Evolutionary conservation across 1,284 basidiomycete species (phyloP).

Genomic region (Marasmius fiardii): DNA sequence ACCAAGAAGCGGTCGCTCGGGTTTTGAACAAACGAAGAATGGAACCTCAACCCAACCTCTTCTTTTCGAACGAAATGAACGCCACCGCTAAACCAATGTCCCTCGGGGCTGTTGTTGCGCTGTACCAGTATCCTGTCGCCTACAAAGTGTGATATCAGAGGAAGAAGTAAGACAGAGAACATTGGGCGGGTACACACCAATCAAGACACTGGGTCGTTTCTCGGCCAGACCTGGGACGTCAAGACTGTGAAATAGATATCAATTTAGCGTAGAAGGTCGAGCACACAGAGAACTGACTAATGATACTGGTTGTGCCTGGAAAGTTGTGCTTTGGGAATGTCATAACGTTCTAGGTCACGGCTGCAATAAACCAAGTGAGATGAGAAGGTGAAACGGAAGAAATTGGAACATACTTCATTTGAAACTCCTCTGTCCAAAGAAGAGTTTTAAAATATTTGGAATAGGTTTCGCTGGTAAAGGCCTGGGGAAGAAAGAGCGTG

Average conservation of each 20-base stretch:
- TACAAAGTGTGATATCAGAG: conserved; percentile 18
- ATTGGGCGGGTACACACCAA: conserved; percentile 36
- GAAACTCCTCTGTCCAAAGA: conserved; percentile 57
- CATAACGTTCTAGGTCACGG: conserved; percentile 54
- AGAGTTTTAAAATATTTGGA: conserved; percentile 45
- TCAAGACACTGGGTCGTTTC: conserved; percentile 59
- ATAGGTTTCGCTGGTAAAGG: conserved; percentile 39
- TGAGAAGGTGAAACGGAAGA: conserved; percentile 1
- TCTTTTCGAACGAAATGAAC: conserved; percentile 50
- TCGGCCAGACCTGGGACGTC: conserved; percentile 60
- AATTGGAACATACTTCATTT: conserved; percentile 43
- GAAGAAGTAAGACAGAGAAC: neutral
- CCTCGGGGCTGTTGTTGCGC: conserved; percentile 27
- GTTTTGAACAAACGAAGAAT: conserved; percentile 38
- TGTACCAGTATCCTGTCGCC: conserved; percentile 56
- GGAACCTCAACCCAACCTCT: conserved; percentile 53
- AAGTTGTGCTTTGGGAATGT: conserved; percentile 38
- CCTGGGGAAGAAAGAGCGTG: conserved; percentile 34
- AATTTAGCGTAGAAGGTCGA: neutral
- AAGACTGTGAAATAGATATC: conserved; percentile 33
- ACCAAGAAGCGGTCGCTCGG: conserved; percentile 36
- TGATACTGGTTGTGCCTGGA: conserved; percentile 26
- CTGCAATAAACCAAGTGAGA: conserved; percentile 25
- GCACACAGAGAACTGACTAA: conserved; percentile 33
- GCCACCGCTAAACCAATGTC: conserved; percentile 53